A percentile compares a stretch with the other conserved stretches of the same genome.
Evolutionary conservation across 306 rosid species (phyloP).

Genomic region (Citrullus mucosospermus): DNA sequence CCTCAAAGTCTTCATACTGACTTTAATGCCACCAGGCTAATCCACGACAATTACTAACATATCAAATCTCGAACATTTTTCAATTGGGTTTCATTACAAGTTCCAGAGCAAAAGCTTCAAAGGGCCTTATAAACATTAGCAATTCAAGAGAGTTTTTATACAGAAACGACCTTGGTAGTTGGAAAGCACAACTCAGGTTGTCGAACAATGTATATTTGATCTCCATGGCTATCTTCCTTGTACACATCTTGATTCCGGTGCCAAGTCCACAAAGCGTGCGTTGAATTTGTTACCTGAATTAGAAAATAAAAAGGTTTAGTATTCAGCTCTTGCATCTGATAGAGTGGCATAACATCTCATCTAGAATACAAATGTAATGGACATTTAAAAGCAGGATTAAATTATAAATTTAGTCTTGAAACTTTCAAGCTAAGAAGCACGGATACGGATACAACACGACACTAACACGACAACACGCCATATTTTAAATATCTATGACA

Average conservation of each 20-base stretch:
- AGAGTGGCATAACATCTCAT: not conserved
- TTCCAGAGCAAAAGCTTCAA: not conserved
- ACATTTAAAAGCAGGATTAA: not conserved
- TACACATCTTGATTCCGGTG: conserved; percentile 71
- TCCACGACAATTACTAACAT: not conserved
- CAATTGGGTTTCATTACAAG: not conserved
- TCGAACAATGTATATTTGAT: conserved; percentile 70
- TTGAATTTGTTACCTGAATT: conserved; percentile 70
- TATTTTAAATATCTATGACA: no score
- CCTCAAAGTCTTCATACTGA: not conserved
- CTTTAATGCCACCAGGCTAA: not conserved
- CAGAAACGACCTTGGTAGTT: conserved; percentile 26
- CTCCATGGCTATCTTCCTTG: conserved; percentile 46
- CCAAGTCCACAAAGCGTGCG: conserved; percentile 89
- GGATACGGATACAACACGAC: no score
- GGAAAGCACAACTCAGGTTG: conserved; percentile 54
- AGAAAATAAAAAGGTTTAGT: not conserved
- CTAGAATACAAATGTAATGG: not conserved
- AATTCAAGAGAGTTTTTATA: not conserved
- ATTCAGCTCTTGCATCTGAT: not conserved
- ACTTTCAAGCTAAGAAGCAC: no score
- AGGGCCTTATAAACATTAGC: not conserved
- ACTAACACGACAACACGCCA: no score
- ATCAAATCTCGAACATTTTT: not conserved
- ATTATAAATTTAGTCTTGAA: no score